Conservation (phyloP, 129 eudicot species). For the Solidago caesia region DNA sequence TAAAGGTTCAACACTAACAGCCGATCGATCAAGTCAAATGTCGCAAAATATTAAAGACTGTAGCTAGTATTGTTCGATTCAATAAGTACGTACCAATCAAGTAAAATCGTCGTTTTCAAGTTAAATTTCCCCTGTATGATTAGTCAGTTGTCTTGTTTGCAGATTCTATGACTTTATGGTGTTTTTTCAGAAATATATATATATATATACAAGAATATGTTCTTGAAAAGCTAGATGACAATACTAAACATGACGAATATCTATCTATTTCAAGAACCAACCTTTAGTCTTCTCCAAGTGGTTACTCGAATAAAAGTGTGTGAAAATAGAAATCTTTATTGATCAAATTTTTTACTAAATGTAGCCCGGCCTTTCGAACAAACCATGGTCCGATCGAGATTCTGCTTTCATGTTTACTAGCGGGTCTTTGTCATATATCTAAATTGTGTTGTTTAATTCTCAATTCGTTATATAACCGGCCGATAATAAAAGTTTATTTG, state of each 20-base stretch:
- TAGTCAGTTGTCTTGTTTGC: slow-evolving; percentile 34
- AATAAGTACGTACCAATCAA: slow-evolving; percentile 24
- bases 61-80: slow-evolving; percentile 11
- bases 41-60: slow-evolving; percentile 21
- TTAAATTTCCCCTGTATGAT: slow-evolving; percentile 30
- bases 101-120: slow-evolving; percentile 12
- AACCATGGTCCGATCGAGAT: slow-evolving; percentile 3
- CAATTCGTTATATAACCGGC: too few species aligned
- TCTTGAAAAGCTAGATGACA: slow-evolving; percentile 19
- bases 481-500: too few species aligned
- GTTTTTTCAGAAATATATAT: slow-evolving; percentile 17
- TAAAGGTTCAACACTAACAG: slow-evolving; percentile 26
- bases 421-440: too few species aligned
- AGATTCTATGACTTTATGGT: slow-evolving; percentile 28
- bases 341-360: slow-evolving; percentile 16
- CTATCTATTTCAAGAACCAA: slow-evolving; percentile 23
- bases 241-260: slow-evolving; percentile 33
- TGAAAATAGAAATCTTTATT: slow-evolving; percentile 10
- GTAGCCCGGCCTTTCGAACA: slow-evolving; percentile 18
- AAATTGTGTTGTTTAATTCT: neutral
- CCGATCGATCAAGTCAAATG: slow-evolving; percentile 41
- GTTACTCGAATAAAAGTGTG: slow-evolving; percentile 24
- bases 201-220: slow-evolving; percentile 26
- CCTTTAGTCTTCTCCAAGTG: slow-evolving; percentile 27
- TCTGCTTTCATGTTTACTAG: neutral